Evolutionary conservation across 139 green algal genomes (phyloP).

Genomic region (Picochlorum sp.): DNA sequence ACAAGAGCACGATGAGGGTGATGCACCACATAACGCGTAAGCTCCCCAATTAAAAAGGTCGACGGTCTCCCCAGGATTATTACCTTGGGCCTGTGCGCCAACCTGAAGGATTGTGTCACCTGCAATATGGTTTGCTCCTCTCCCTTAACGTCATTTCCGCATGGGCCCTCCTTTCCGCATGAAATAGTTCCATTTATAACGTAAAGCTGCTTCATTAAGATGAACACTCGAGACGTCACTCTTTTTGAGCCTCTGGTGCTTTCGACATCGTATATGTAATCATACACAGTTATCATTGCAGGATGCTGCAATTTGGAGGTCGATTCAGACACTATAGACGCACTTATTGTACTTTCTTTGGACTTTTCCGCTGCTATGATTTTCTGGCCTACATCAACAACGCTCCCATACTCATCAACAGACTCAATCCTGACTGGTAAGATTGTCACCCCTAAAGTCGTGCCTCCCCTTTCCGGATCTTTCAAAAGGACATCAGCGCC

Average conservation of each 20-base stretch:
- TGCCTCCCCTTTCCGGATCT: constrained; percentile 45
- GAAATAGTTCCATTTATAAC: constrained; percentile 55
- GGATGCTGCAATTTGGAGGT: neutral
- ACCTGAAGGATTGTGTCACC: neutral
- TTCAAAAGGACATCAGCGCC: constrained; percentile 68
- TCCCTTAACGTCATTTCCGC: constrained; percentile 1
- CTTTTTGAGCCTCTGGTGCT: constrained; percentile 62
- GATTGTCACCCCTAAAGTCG: constrained; percentile 60
- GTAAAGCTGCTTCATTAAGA: constrained; percentile 43
- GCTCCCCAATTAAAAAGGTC: too few relatives aligned
- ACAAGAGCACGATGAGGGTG: too few relatives aligned
- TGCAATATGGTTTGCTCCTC: too few relatives aligned
- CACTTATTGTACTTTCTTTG: constrained; percentile 56
- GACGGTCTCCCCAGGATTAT: too few relatives aligned
- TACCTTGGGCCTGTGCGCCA: too few relatives aligned
- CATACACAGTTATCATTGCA: constrained; percentile 14
- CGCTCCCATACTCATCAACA: constrained; percentile 49
- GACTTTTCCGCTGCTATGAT: constrained; percentile 40
- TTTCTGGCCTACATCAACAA: constrained; percentile 36
- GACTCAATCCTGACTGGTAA: constrained; percentile 46
- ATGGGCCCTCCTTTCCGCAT: constrained; percentile 33
- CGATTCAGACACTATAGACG: constrained; percentile 25
- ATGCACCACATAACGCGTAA: too few relatives aligned
- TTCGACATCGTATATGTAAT: constrained; percentile 70
- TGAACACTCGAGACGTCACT: constrained; percentile 24